Base-by-base conservation (phyloP, 306 rosid genomes). In the Phaseolus lunatus region DNA sequence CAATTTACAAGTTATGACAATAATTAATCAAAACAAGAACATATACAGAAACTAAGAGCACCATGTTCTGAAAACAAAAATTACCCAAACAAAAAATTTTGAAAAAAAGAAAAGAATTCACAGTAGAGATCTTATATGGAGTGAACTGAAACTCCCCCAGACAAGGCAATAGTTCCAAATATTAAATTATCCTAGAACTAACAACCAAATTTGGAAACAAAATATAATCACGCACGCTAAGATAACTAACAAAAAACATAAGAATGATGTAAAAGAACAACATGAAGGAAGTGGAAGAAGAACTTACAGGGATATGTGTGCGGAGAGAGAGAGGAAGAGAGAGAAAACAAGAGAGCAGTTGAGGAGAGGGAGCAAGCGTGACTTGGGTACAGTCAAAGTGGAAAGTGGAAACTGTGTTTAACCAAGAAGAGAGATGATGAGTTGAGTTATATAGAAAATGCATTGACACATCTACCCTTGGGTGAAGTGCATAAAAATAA, bases 391-490 rank as follows among this genome's bases (percentile, higher is more conserved):
- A 87, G 91, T 90, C 87, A 85, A 88, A 83, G 84, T 53, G 79
- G 79, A 84, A 75, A 82, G 87, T 84, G 53, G 77, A 16, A 70
- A 58, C 29, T 45, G 26, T 43, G 43, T 69, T 78, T 78, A 78
- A 65, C 77, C 68, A 73, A 68, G 80, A 72, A 70, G 83, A 45
- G 50, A 44, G 89, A 82, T 82, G 85, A 84, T 78, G 80, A 69
- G 83, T 64, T 77, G 75, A 87, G 80, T 86, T 90, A 92, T 87
- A 90, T 88, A 92, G 97, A 87, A 59, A 24, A 7, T 0, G 70
- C 39, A 69, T 80, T 88, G 89, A 88, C 97, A 63, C 18, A 82
- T 76, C 84, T 87, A 67, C 84, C 97, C 97, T 87, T 54, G 66
- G 37, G 58, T 69, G 43, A 76, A 65, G 67, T 79, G 45, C 19